Evolutionary conservation across 495 filamentous ascomycete genomes (phyloP).

Genomic region (Neurospora africana): DNA sequence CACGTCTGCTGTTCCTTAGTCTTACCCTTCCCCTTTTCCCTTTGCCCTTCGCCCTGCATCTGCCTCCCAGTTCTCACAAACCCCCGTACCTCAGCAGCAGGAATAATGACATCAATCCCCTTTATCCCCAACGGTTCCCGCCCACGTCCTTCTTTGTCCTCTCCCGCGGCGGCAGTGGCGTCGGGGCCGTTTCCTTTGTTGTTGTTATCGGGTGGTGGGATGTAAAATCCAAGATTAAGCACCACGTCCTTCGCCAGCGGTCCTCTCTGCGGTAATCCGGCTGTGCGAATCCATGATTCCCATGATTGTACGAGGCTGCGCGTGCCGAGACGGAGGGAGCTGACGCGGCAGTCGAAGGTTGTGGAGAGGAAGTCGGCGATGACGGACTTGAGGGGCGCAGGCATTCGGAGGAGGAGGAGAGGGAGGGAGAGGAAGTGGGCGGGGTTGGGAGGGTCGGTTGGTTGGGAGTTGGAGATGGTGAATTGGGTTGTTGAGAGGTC

Average conservation of each 20-base stretch:
- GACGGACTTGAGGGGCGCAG: conserved; percentile 27
- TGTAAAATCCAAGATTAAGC: conserved; percentile 30
- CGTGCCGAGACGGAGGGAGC: conserved; percentile 29
- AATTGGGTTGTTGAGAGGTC: neutral
- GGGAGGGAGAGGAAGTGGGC: conserved; percentile 27
- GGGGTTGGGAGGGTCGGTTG: neutral
- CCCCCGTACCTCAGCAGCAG: conserved; percentile 20
- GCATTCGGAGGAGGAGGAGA: conserved; percentile 37
- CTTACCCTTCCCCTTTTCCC: conserved; percentile 4
- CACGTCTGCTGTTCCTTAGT: conserved; percentile 6
- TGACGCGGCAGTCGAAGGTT: conserved; percentile 38
- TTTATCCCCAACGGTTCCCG: conserved; percentile 22
- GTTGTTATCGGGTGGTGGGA: conserved; percentile 11
- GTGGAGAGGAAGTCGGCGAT: conserved; percentile 34
- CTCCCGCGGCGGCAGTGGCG: neutral
- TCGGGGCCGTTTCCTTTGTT: neutral
- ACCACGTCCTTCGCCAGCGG: conserved; percentile 27
- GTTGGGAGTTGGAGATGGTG: neutral
- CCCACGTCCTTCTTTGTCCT: neutral
- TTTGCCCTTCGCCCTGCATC: neutral
- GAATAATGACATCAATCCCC: conserved; percentile 33
- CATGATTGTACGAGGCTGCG: conserved; percentile 26
- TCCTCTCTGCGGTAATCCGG: rapidly evolving
- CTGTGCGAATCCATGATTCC: conserved; percentile 27
- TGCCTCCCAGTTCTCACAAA: conserved; percentile 10